Evolutionary conservation across 352 stramenopile genomes (phyloP), one percentile per base, ranked within the genome.

Genomic region (Pseudoperonospora humuli): DNA sequence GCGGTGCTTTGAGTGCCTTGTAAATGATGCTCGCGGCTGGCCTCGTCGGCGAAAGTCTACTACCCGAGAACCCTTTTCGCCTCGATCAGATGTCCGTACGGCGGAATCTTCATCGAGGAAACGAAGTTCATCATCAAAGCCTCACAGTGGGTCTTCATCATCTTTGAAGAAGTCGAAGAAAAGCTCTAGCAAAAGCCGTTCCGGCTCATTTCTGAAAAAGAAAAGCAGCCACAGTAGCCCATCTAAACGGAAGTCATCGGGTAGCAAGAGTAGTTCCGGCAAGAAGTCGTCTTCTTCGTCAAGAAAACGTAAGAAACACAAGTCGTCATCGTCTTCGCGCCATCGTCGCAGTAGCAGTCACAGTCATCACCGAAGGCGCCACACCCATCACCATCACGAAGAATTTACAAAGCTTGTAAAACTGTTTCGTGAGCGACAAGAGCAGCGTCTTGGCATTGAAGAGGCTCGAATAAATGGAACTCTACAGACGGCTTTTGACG

Each of bases 1-100:
- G 82, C 64, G 76, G 15, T 93, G 82, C 50, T 92, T 93, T 48
- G 82, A 93, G 44, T 93, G 82, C 34, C 69, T 93, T 6, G 82
- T 93, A 15, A 93, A 93, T 38, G 79, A 91, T 52, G 77, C 76
- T 33, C 67, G 79, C 2, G 82, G 82, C 0, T 93, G 82, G 82
- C 82, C 82, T 37, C 70, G 76, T 40, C 68, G 63, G 21, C 70
- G 52, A 15, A 67, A 84, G 27, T 51, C 58, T 38, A 49, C 43
- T 14, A 45, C 34, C 24, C 57, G 54, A 26, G 57, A 65, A 42
- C 14, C 62, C 9, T 67, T 59, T 19, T 64, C 59, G 43, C 54
- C 54, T 19, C 50, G 45, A 49, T 32, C 32, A 9, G 21, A 53
- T 19, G 31, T 27, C 9, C 39, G 34, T 15, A 6, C n/a, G 19